These are phyloP conservation scores for Rhodofomes roseus DNA, from an alignment of 1,284 basidiomycete species.

Conservation along the genomic window DNA sequence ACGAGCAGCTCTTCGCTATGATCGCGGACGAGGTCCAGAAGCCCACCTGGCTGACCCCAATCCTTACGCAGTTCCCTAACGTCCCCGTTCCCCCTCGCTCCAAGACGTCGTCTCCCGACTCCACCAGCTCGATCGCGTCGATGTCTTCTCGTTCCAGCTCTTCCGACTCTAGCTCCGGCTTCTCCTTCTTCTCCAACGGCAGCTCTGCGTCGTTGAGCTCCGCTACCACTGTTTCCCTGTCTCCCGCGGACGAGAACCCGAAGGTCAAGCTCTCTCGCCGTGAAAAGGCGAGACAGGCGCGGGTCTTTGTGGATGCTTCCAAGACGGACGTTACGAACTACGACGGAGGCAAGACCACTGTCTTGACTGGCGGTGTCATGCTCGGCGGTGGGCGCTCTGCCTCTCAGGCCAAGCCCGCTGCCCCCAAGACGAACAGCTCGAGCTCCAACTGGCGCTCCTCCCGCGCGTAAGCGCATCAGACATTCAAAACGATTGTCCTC, in stretches of 20 bases:
- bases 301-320: conserved; percentile 65
- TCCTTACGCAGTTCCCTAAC: conserved; percentile 52
- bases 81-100: conserved; percentile 35
- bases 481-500: conserved; percentile 7
- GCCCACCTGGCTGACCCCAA: conserved; percentile 65
- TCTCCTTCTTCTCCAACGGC: conserved; percentile 48
- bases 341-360: conserved; percentile 81
- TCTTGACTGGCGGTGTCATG: conserved; percentile 82
- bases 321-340: conserved; percentile 79
- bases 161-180: conserved; percentile 63
- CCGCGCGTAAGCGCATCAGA: conserved; percentile 29
- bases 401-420: conserved; percentile 30
- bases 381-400: conserved; percentile 48
- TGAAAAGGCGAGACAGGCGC: conserved; percentile 60
- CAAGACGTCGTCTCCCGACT: conserved; percentile 39
- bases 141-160: conserved; percentile 73
- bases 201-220: conserved; percentile 39
- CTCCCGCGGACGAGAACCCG: conserved; percentile 27
- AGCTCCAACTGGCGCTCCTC: conserved; percentile 46
- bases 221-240: conserved; percentile 32
- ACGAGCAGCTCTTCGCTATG: conserved; percentile 68
- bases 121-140: conserved; percentile 54
- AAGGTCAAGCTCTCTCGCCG: conserved; percentile 55
- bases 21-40: conserved; percentile 66
- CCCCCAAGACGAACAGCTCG: conserved; percentile 21